These are phyloP conservation scores for Pestalotiopsis sp. DNA, from an alignment of 2,329 filamentous ascomycete genomes.

Conservation along the genomic window DNA sequence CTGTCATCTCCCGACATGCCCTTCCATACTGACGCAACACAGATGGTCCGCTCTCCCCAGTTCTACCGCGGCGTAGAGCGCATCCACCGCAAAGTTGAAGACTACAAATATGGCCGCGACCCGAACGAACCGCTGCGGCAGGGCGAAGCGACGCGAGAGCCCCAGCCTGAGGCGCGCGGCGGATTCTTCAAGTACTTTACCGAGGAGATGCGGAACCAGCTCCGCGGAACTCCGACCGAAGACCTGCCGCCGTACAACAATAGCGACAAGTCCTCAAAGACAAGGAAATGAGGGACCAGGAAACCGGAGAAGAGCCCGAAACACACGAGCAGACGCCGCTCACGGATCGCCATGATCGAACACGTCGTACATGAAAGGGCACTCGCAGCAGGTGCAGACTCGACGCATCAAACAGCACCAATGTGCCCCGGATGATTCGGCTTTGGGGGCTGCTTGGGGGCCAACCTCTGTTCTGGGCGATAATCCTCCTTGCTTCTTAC, in stretches of 20 bases:
- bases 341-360: not conserved
- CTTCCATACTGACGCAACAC: not conserved
- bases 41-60: slow-evolving; percentile 38
- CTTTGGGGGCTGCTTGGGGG: not conserved
- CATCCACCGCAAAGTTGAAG: slow-evolving; percentile 54
- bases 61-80: slow-evolving; percentile 56
- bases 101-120: slow-evolving; percentile 50
- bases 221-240: slow-evolving; percentile 41
- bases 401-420: too few relatives aligned
- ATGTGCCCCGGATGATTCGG: not conserved
- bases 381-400: too few relatives aligned
- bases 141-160: slow-evolving; percentile 50
- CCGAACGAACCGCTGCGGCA: slow-evolving; percentile 53
- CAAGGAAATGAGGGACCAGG: not conserved
- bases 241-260: not conserved
- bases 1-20: too few relatives aligned
- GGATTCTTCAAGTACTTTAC: slow-evolving; percentile 51
- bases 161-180: slow-evolving; percentile 28
- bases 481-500: not conserved
- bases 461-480: not conserved
- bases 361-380: too few relatives aligned
- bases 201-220: slow-evolving; percentile 54
- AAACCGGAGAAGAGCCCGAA: not conserved
- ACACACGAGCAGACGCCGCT: not conserved
- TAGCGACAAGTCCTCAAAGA: not conserved